Evolutionary conservation across 2,329 filamentous ascomycete species (phyloP).

Genomic region (Aquanectria penicillioides): DNA sequence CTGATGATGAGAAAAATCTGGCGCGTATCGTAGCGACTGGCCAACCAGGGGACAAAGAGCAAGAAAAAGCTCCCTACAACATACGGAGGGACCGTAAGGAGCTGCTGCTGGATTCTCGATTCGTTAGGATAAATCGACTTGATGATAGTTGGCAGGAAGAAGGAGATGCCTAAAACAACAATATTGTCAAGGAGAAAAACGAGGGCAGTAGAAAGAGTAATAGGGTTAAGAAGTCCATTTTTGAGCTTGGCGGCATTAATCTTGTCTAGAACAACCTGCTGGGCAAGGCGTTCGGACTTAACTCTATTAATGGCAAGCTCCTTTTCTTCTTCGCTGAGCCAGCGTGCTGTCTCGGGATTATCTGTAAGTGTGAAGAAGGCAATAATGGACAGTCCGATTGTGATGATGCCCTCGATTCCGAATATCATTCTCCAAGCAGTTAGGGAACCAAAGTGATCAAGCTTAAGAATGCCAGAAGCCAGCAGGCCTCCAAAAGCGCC

Average conservation of each 20-base stretch:
- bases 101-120: conserved; percentile 61
- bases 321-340: conserved; percentile 70
- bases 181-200: conserved; percentile 72
- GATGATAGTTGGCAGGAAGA: conserved; percentile 71
- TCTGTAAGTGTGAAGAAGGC: conserved; percentile 71
- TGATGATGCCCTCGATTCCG: conserved; percentile 72
- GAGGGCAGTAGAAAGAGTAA: conserved; percentile 62
- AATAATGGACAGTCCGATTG: conserved; percentile 60
- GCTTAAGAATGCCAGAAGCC: conserved; percentile 66
- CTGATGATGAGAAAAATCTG: conserved; percentile 68
- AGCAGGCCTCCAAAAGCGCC: conserved; percentile 73
- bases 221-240: conserved; percentile 66
- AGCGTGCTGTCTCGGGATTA: conserved; percentile 69
- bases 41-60: conserved; percentile 65
- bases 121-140: conserved; percentile 20
- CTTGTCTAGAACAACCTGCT: conserved; percentile 67
- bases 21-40: conserved; percentile 67
- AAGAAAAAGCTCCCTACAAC: conserved; percentile 73
- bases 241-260: conserved; percentile 64
- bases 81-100: conserved; percentile 77
- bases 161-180: conserved; percentile 71
- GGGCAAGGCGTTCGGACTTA: conserved; percentile 63
- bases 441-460: conserved; percentile 64
- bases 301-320: conserved; percentile 69
- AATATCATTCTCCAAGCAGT: conserved; percentile 75